These are phyloP conservation scores for Arabidopsis arenosa DNA, from an alignment of 345 rosid genomes.

Conservation along the genomic window DNA sequence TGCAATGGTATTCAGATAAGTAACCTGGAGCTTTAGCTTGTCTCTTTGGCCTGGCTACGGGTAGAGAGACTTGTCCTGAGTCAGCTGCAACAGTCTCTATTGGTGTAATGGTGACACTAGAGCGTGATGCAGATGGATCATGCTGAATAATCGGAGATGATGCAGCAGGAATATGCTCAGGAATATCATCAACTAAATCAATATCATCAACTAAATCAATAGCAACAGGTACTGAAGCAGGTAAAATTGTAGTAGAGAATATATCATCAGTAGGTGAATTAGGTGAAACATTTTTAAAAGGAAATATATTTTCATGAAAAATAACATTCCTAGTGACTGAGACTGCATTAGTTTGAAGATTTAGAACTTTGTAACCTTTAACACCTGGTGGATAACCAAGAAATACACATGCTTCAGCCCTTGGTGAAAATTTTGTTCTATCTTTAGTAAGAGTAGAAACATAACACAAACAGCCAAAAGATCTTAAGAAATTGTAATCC, in stretches of 20 bases:
- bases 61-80: too few species aligned
- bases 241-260: too few species aligned
- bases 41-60: too few species aligned
- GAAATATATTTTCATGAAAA: not conserved
- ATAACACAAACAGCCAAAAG: not conserved
- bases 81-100: too few species aligned
- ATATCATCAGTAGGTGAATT: not conserved
- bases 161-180: too few species aligned
- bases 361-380: not conserved
- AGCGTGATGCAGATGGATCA: too few species aligned
- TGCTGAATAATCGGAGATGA: too few species aligned
- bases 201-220: too few species aligned
- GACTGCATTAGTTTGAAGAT: not conserved
- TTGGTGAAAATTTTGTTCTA: not conserved
- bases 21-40: too few species aligned
- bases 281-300: not conserved
- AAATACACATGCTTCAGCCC: not conserved
- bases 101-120: too few species aligned
- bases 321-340: not conserved
- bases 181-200: too few species aligned
- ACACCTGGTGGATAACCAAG: not conserved
- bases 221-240: not conserved
- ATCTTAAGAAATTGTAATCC: fast-evolving
- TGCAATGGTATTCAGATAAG: too few species aligned
- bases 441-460: not conserved